Conservation (phyloP, 139 green algal species). For the Ettlia oleoabundans region DNA sequence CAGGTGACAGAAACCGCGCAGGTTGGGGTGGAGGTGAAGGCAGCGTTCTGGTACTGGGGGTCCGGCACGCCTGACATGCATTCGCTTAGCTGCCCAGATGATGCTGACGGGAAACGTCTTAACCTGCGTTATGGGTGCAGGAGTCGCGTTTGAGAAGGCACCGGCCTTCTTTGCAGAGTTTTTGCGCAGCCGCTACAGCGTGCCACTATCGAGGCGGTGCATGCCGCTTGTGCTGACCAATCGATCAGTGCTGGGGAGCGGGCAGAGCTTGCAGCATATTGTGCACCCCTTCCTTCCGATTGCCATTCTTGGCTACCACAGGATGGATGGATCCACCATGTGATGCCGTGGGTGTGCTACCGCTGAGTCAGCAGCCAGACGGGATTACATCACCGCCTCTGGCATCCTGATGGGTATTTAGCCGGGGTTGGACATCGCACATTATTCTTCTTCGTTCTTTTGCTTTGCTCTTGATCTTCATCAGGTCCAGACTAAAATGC, state of each 20-base stretch:
- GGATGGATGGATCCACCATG: neutral
- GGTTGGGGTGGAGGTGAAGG: too few species aligned
- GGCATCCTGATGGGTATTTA: neutral
- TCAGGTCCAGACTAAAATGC: neutral
- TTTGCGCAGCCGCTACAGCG: neutral
- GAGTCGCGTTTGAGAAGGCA: conserved; percentile 28
- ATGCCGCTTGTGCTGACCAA: conserved; percentile 21
- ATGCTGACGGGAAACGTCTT: too few species aligned
- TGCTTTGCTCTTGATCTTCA: neutral
- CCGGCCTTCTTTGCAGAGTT: conserved; percentile 28
- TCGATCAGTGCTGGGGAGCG: conserved; percentile 5
- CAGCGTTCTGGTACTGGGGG: too few species aligned
- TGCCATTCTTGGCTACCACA: conserved; percentile 20
- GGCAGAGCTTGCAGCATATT: conserved; percentile 20
- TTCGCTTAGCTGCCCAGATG: too few species aligned
- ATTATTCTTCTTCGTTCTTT: neutral
- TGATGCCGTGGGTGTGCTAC: neutral
- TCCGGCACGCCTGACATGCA: too few species aligned
- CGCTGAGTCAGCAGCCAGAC: neutral
- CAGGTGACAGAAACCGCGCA: neutral
- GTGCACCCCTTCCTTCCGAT: conserved; percentile 11
- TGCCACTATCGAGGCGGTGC: neutral
- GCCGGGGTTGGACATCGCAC: neutral
- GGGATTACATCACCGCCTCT: neutral
- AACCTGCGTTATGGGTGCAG: too few species aligned